These are phyloP conservation scores for Hydnomerulius pinastri DNA, from an alignment of 768 basidiomycete genomes.

Conservation along the genomic window DNA sequence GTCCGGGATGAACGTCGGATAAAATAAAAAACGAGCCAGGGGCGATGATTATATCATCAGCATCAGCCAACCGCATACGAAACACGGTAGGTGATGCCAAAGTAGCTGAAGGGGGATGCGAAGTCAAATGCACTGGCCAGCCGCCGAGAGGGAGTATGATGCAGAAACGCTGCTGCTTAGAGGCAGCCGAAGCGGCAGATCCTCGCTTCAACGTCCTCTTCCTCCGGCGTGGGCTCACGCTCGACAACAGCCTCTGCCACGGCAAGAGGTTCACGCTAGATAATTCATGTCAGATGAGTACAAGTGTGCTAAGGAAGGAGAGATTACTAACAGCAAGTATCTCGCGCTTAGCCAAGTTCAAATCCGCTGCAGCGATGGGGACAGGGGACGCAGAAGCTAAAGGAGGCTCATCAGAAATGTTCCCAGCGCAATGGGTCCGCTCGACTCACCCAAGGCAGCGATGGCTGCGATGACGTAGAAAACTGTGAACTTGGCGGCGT, in stretches of 20 bases:
- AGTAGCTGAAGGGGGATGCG: neutral
- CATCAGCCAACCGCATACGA: neutral
- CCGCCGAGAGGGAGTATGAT: neutral
- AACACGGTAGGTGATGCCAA: neutral
- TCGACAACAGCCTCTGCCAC: constrained; percentile 7
- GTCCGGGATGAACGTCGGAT: constrained; percentile 10
- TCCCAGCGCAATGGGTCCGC: neutral
- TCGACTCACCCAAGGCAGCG: constrained; percentile 25
- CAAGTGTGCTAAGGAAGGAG: neutral
- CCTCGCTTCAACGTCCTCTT: constrained; percentile 12
- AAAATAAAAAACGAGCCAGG: neutral
- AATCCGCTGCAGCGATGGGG: constrained; percentile 14
- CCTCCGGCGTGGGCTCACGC: constrained; percentile 9
- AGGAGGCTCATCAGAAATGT: constrained; percentile 2
- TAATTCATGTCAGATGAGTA: neutral
- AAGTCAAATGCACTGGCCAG: neutral
- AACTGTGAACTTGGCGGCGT: constrained; percentile 25
- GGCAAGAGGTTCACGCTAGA: constrained; percentile 12
- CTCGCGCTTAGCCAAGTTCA: constrained; percentile 4
- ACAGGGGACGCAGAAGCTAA: constrained; percentile 30
- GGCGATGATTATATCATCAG: neutral
- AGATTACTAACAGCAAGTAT: constrained; percentile 9
- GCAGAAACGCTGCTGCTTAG: neutral
- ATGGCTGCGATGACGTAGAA: constrained; percentile 32
- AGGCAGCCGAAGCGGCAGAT: constrained; percentile 17